These are phyloP conservation scores for Sindora glabra DNA, from an alignment of 306 rosid genomes.

Conservation along the genomic window DNA sequence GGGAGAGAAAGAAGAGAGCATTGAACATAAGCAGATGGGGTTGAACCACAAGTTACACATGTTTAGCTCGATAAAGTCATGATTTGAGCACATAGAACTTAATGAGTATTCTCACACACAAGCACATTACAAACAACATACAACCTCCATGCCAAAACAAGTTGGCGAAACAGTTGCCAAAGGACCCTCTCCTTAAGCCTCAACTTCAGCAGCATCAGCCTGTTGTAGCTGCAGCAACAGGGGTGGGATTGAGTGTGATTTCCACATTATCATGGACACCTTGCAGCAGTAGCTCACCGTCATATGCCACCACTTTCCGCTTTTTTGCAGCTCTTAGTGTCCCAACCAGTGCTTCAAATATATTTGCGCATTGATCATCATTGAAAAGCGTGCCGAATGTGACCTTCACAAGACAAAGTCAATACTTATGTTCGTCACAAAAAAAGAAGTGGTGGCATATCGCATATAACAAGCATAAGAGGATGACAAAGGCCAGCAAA, in stretches of 20 bases:
- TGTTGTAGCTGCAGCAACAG: constrained; percentile 20
- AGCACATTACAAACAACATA: background rate
- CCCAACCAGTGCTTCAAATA: constrained; percentile 88
- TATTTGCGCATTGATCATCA: constrained; percentile 84
- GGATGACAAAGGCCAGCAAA: background rate
- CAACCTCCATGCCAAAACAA: background rate
- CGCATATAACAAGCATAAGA: background rate
- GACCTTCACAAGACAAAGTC: constrained; percentile 42
- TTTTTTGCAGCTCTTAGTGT: constrained; percentile 88
- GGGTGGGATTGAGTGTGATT: constrained; percentile 58
- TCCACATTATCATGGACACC: constrained; percentile 95
- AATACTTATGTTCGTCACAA: background rate
- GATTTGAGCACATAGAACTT: too few relatives aligned
- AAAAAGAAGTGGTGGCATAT: background rate
- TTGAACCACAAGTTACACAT: too few relatives aligned
- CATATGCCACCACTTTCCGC: constrained; percentile 56
- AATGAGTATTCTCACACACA: background rate
- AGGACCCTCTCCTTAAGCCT: constrained; percentile 1
- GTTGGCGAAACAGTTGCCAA: background rate
- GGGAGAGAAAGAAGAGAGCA: too few relatives aligned
- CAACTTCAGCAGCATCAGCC: too few relatives aligned
- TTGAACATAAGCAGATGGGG: too few relatives aligned
- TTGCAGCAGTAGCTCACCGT: constrained; percentile 85
- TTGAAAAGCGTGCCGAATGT: constrained; percentile 78
- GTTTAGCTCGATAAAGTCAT: too few relatives aligned